phyloP scores from a whole-genome alignment of 2,329 filamentous ascomycete genomes.

The Zymoseptoria ardabiliae region DNA sequence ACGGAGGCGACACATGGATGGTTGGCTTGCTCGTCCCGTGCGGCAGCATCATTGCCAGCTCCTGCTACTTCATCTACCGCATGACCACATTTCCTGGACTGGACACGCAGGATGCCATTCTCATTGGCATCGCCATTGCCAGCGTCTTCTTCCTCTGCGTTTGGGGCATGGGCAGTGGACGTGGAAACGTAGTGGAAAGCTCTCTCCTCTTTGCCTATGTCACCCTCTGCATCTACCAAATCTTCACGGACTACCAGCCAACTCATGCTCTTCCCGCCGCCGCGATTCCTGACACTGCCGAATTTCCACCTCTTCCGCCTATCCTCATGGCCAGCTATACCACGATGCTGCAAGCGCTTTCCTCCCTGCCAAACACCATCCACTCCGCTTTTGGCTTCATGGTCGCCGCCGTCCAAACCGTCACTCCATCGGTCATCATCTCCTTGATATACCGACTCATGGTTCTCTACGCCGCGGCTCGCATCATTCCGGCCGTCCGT shows the following conservation, averaged over 20 bases:
- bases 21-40: constrained; percentile 83
- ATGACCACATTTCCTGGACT: constrained; percentile 91
- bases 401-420: constrained; percentile 86
- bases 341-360: constrained; percentile 76
- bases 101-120: constrained; percentile 80
- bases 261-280: constrained; percentile 46
- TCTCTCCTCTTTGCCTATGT: constrained; percentile 94
- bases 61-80: constrained; percentile 92
- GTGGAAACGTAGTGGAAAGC: constrained; percentile 91
- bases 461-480: constrained; percentile 89
- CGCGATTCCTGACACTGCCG: constrained; percentile 52
- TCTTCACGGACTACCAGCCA: constrained; percentile 95
- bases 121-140: constrained; percentile 89
- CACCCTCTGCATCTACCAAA: constrained; percentile 97
- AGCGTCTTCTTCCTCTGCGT: constrained; percentile 87
- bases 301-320: constrained; percentile 91
- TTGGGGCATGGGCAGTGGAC: constrained; percentile 88
- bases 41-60: constrained; percentile 84
- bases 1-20: constrained; percentile 94
- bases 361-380: constrained; percentile 73
- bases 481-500: constrained; percentile 89
- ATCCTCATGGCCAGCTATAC: constrained; percentile 98
- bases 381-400: constrained; percentile 80
- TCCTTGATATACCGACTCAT: constrained; percentile 89
- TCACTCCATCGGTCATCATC: constrained; percentile 92